Conservation (phyloP, 148 eudicot species). For the Rhododendron simsii region DNA sequence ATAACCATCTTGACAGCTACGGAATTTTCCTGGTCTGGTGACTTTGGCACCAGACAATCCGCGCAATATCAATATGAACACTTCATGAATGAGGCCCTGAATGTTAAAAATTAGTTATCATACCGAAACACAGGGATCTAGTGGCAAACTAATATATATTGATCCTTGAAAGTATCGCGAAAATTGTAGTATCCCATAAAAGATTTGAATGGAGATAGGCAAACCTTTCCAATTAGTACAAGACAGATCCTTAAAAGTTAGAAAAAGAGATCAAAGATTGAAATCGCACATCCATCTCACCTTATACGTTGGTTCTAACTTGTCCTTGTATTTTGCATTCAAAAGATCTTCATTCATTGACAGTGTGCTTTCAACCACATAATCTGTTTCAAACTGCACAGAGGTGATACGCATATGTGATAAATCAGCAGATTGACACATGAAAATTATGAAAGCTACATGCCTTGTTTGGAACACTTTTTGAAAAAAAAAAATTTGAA, state of each 20-base stretch:
- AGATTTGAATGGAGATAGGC: background rate
- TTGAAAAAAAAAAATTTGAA: too few species aligned
- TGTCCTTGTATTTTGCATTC: constrained; percentile 81
- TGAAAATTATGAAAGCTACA: background rate
- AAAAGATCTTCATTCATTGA: constrained; percentile 74
- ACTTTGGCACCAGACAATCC: constrained; percentile 91
- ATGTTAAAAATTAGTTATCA: background rate
- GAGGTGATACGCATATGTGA: background rate
- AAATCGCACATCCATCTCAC: constrained; percentile 25
- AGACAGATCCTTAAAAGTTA: background rate
- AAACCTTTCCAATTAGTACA: background rate
- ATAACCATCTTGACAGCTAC: constrained; percentile 89
- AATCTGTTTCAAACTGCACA: constrained; percentile 89
- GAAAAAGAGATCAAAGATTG: background rate
- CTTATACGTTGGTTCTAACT: constrained; percentile 74
- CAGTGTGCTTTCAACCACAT: constrained; percentile 62
- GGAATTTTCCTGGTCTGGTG: constrained; percentile 94
- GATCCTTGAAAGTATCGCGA: background rate
- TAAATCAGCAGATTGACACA: background rate
- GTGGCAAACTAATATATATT: background rate
- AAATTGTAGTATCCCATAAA: background rate
- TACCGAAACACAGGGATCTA: background rate
- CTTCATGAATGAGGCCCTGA: constrained; percentile 95
- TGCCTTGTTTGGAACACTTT: too few species aligned
- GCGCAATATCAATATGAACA: constrained; percentile 77